These are phyloP conservation scores for Fonsecaea multimorphosa DNA, from an alignment of 2,329 filamentous ascomycete species.

Conservation along the genomic window DNA sequence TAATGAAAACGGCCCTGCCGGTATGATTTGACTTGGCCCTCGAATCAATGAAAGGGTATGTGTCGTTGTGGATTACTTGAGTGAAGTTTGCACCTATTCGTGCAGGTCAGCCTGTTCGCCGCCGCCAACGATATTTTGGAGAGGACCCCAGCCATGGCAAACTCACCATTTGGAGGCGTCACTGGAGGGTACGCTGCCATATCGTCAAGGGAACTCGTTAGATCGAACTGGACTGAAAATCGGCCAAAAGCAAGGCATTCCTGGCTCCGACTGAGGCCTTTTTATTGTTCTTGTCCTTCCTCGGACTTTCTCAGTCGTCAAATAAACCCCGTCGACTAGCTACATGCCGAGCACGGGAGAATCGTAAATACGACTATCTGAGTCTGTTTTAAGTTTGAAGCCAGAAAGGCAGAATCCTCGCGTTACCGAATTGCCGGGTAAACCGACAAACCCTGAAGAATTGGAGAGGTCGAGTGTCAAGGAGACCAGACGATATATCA, in stretches of 20 bases:
- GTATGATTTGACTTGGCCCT: constrained; percentile 40
- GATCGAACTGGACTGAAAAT: not conserved
- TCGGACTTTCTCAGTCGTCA: not conserved
- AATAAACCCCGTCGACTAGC: not conserved
- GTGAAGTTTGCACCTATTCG: constrained; percentile 16
- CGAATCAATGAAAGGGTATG: constrained; percentile 59
- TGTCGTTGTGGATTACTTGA: constrained; percentile 51
- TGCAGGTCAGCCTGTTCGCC: not conserved
- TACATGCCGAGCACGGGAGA: not conserved
- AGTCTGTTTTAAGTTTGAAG: not conserved
- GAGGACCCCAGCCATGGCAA: not conserved
- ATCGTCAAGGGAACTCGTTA: not conserved
- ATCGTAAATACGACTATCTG: not conserved
- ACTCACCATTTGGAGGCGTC: not conserved
- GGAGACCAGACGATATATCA: too few species aligned
- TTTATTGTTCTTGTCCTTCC: not conserved
- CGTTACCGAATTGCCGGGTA: not conserved
- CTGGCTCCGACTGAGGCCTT: not conserved
- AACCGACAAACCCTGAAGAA: not conserved
- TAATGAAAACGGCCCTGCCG: constrained; percentile 47
- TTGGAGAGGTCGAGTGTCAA: too few species aligned
- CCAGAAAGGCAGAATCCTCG: not conserved
- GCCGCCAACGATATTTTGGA: not conserved
- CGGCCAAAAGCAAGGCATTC: not conserved
- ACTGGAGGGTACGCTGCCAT: not conserved